Conservation (phyloP, 2,329 filamentous ascomycete species). For the Domatiomyces catenatus region DNA sequence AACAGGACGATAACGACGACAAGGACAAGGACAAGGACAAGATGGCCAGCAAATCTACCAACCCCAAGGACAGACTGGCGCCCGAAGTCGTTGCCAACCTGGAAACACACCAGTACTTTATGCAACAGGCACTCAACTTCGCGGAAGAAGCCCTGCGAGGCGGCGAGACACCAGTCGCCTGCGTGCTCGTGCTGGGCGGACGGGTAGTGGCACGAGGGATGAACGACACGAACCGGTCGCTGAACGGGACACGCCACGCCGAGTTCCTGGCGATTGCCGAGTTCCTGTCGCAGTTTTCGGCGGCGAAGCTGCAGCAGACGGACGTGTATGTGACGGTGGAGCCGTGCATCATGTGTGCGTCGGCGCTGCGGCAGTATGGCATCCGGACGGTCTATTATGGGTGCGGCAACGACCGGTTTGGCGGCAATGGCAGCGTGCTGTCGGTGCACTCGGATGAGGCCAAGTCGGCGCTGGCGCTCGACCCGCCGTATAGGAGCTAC, state of each 20-base stretch:
- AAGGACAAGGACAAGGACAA: neutral
- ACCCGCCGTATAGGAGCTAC: conserved; percentile 64
- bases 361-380: conserved; percentile 70
- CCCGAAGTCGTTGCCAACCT: conserved; percentile 15
- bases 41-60: conserved; percentile 2
- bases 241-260: conserved; percentile 80
- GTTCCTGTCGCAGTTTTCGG: conserved; percentile 49
- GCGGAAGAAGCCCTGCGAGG: conserved; percentile 68
- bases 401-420: conserved; percentile 91
- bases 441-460: conserved; percentile 32
- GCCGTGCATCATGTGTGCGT: conserved; percentile 97
- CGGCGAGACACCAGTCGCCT: conserved; percentile 92
- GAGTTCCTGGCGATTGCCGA: conserved; percentile 76
- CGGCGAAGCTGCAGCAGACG: conserved; percentile 53
- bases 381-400: conserved; percentile 90
- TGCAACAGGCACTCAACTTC: conserved; percentile 16
- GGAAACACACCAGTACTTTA: conserved; percentile 17
- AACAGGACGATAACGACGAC: no score
- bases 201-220: conserved; percentile 76
- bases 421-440: conserved; percentile 86
- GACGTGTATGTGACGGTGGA: conserved; percentile 94
- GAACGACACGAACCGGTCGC: conserved; percentile 89
- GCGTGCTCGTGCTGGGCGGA: conserved; percentile 71
- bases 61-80: conserved; percentile 14
- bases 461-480: conserved; percentile 37